Base-by-base conservation (phyloP, 495 filamentous ascomycete species). In the Annulohypoxylon moriforme region DNA sequence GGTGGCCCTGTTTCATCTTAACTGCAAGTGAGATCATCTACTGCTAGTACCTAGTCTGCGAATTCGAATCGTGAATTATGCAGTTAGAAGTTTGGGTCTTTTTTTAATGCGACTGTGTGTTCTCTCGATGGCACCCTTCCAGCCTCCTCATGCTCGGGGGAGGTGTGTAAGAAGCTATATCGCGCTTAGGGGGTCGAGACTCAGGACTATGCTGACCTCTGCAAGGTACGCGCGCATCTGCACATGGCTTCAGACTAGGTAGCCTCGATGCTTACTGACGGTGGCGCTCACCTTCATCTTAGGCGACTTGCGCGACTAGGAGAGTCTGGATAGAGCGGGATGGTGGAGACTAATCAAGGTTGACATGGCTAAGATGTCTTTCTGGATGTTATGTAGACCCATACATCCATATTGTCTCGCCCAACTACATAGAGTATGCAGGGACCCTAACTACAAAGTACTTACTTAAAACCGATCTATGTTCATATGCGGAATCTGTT, bases 171-270 rank as follows among this genome's bases (percentile, higher is more conserved):
- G 31, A 66, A 25, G 50, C 29, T 5, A 31, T 63, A 59, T 14
- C 42, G 36, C 24, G 38, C 47, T 46, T 36, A 50, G 42, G 38
- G 18, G 18, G 60, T 64, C 20, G 14, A 60, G 56, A 31, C 36
- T 29, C 47, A 14, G 24, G 22, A 27, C 24, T 8, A 33, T 44
- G 34, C 49, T 31, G 63, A 27, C 57, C 42, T 42, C 68, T 71
- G 68, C 63, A 71, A 71, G 68, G 68, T 71, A 71, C 68, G 68
- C 68, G 68, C 58, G 24, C 33, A 25, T 58, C 36, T 60, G 36
- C 56, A 34, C 38, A 52, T 58, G 49, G 25, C 33, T 24, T 36
- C 7, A 5, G 20, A 33, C 38, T 61, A 55, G 47, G 40, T 46
- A 31, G 47, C 5, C 20, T 69, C 13, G 52, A 24, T 36, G 64